These are phyloP conservation scores for Abrus pulchellus DNA, from an alignment of 306 rosid species.

Conservation along the genomic window DNA sequence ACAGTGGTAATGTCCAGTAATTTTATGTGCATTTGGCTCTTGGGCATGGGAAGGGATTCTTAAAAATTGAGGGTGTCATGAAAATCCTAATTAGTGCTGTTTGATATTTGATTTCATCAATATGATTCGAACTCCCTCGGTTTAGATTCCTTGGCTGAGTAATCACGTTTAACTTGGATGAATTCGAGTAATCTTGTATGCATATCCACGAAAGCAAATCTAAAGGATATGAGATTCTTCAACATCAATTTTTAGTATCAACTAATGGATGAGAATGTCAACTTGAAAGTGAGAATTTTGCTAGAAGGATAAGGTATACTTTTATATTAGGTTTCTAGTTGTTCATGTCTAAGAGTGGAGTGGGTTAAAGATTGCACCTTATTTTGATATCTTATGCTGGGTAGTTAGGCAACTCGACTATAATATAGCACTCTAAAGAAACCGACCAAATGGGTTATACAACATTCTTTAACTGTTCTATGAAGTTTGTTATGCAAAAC, in stretches of 20 bases:
- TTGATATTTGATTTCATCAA: conserved; percentile 14
- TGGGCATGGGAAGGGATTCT: conserved; percentile 49
- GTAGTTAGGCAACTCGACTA: conserved; percentile 23
- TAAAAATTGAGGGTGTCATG: conserved; percentile 7
- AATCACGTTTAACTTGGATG: conserved; percentile 28
- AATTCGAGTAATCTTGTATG: conserved; percentile 38
- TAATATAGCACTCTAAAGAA: conserved; percentile 7
- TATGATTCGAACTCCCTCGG: conserved; percentile 37
- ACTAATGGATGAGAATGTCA: conserved; percentile 46
- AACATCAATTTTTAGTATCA: conserved; percentile 34
- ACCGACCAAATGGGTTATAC: conserved; percentile 7
- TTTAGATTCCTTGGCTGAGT: conserved; percentile 41
- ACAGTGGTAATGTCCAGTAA: conserved; percentile 32
- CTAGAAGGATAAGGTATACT: conserved; percentile 41
- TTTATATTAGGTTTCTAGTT: conserved; percentile 3
- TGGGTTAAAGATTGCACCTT: not conserved
- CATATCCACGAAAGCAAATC: conserved; percentile 41
- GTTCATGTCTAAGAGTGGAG: not conserved
- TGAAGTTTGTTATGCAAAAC: not conserved
- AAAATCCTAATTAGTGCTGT: conserved; percentile 5
- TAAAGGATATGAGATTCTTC: conserved; percentile 37
- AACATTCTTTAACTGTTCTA: conserved; percentile 25
- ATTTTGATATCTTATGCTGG: conserved; percentile 3
- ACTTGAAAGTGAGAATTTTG: conserved; percentile 46
- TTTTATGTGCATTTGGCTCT: conserved; percentile 30